phyloP scores from a whole-genome alignment of 345 rosid species.

The Alliaria petiolata region DNA sequence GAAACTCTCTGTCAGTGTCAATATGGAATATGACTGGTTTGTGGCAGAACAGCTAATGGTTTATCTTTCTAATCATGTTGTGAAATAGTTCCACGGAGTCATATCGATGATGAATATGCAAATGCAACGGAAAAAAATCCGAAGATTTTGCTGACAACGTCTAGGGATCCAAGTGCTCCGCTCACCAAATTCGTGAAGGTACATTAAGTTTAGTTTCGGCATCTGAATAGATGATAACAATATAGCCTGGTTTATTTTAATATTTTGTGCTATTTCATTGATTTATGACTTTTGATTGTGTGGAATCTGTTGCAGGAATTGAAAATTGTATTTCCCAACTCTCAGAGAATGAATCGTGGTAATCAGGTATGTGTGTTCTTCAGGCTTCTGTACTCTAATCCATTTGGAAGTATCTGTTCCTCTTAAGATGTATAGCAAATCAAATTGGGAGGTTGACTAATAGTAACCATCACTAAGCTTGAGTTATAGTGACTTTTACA shows the following conservation, averaged over 20 bases:
- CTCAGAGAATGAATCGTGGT: constrained; percentile 79
- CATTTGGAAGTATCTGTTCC: neutral
- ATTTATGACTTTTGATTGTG: neutral
- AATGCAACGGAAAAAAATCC: constrained; percentile 63
- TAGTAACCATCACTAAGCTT: neutral
- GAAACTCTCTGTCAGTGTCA: neutral
- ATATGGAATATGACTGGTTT: neutral
- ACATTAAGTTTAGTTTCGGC: neutral
- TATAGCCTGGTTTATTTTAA: neutral
- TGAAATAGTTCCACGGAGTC: constrained; percentile 57
- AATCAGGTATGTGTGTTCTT: constrained; percentile 60
- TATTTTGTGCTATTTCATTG: neutral
- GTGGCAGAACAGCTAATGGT: neutral
- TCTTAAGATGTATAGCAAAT: neutral
- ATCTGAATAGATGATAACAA: neutral
- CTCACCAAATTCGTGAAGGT: constrained; percentile 81
- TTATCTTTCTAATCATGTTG: constrained; percentile 10
- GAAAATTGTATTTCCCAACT: constrained; percentile 79
- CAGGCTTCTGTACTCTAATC: neutral
- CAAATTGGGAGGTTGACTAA: neutral
- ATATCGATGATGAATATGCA: constrained; percentile 92
- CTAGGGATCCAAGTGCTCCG: constrained; percentile 86
- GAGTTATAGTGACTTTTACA: neutral
- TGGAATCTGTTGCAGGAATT: constrained; percentile 54
- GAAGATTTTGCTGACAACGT: constrained; percentile 79